Evolutionary conservation across 1,139 yeast genomes (phyloP).

Genomic region (Entelexis sorbosivorans): DNA sequence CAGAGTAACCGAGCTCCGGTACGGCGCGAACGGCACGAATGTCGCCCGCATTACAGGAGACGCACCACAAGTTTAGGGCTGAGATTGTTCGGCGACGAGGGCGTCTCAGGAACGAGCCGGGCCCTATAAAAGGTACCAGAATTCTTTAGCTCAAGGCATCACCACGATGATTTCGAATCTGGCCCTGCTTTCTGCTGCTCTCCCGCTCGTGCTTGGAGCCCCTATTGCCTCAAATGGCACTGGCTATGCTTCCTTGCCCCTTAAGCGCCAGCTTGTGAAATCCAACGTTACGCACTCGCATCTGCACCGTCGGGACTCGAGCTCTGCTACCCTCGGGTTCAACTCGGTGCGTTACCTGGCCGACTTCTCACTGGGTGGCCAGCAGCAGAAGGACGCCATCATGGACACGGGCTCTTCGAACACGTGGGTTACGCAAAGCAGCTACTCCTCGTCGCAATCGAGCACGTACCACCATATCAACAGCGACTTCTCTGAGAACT

Average conservation of each 20-base stretch:
- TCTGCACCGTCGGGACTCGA: not conserved
- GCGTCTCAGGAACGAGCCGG: too few species aligned
- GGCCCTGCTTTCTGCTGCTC: not conserved
- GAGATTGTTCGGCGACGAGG: too few species aligned
- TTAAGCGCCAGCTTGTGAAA: not conserved
- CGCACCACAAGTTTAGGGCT: too few species aligned
- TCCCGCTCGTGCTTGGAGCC: not conserved
- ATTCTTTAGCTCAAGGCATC: not conserved
- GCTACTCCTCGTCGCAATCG: slow-evolving; percentile 37
- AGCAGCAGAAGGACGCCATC: slow-evolving; percentile 27
- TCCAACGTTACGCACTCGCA: not conserved
- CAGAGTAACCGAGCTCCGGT: too few species aligned
- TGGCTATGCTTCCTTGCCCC: not conserved
- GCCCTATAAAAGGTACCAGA: not conserved
- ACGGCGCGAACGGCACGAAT: too few species aligned
- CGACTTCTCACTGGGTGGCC: slow-evolving; percentile 43
- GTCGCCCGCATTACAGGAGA: too few species aligned
- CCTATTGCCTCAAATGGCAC: not conserved
- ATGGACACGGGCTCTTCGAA: slow-evolving; percentile 39
- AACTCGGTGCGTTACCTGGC: slow-evolving; percentile 48
- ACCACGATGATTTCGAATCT: not conserved
- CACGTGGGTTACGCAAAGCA: slow-evolving; percentile 28
- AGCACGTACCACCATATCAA: slow-evolving; percentile 31
- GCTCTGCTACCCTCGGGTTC: not conserved
- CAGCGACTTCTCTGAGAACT: slow-evolving; percentile 11